These are phyloP conservation scores for Clavispora asparagi DNA, from an alignment of 805 yeast species.

Conservation along the genomic window DNA sequence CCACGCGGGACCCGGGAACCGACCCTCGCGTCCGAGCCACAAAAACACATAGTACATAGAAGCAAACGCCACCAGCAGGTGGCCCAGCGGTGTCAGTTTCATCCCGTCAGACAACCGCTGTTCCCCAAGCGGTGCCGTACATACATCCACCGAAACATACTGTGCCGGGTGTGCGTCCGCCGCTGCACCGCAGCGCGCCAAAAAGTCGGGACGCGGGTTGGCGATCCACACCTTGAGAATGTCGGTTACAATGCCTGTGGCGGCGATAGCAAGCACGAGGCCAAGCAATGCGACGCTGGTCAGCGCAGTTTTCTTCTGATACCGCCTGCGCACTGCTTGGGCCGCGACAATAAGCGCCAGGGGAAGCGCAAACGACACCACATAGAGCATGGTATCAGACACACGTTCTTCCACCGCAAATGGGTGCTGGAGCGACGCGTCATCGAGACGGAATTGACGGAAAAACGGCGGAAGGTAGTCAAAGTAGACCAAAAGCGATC, in stretches of 20 bases:
- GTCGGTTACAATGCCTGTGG: conserved; percentile 5
- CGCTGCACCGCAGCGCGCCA: conserved; percentile 6
- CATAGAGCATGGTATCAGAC: conserved; percentile 27
- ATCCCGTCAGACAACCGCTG: conserved; percentile 29
- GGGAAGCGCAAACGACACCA: conserved; percentile 24
- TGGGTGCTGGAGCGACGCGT: conserved; percentile 28
- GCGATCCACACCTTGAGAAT: conserved; percentile 7
- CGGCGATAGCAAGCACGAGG: conserved; percentile 3
- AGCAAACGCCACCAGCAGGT: conserved; percentile 31
- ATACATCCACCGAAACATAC: conserved; percentile 27
- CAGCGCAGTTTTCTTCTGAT: neutral
- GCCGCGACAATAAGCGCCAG: conserved; percentile 13
- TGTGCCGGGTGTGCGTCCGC: conserved; percentile 19
- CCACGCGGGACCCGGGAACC: neutral
- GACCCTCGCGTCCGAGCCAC: conserved; percentile 20
- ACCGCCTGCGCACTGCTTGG: neutral
- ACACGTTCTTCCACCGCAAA: conserved; percentile 24
- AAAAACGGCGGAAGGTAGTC: conserved; percentile 26
- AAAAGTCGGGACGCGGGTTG: conserved; percentile 7
- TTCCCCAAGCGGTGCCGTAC: conserved; percentile 29
- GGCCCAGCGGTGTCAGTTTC: conserved; percentile 40
- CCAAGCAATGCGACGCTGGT: conserved; percentile 2
- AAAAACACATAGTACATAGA: conserved; percentile 27
- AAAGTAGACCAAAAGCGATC: conserved; percentile 20
- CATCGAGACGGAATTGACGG: conserved; percentile 25